Conservation (phyloP, 176 grass and related monocot genomes). For the Eragrostis nindensis region DNA sequence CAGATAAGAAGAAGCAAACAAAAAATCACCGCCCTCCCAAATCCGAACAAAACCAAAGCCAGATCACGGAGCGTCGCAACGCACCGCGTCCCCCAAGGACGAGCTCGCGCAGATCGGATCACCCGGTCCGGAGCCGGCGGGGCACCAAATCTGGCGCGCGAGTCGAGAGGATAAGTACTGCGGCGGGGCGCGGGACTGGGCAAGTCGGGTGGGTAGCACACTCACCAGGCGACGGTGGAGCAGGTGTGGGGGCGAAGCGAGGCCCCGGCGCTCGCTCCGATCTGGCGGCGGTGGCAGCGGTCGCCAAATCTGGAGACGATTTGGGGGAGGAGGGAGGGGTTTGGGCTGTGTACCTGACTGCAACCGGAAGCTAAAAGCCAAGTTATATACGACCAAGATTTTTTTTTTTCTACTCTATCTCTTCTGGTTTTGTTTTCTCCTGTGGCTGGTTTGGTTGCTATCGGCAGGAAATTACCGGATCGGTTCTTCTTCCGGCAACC, state of each 20-base stretch:
- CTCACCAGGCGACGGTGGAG: constrained; percentile 10
- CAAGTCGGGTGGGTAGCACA: not conserved
- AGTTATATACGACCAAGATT: constrained; percentile 16
- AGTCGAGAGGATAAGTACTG: not conserved
- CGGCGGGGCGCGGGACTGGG: too few relatives aligned
- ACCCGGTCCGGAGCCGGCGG: not conserved
- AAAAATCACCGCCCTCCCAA: not conserved
- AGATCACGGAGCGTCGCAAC: not conserved
- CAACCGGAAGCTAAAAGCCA: not conserved
- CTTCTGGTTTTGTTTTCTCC: not conserved
- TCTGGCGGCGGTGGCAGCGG: constrained; percentile 36
- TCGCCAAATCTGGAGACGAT: constrained; percentile 41
- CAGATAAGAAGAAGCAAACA: not conserved
- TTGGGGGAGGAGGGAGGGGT: constrained; percentile 18
- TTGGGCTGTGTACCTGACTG: constrained; percentile 27
- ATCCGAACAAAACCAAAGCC: not conserved
- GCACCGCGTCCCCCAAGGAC: not conserved
- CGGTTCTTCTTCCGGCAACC: not conserved
- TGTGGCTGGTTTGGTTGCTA: constrained; percentile 25
- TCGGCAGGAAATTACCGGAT: constrained; percentile 19
- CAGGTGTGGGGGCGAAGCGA: not conserved
- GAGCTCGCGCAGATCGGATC: not conserved
- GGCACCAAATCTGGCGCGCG: not conserved
- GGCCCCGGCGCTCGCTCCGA: constrained; percentile 33
- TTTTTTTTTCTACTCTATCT: constrained; percentile 9